Evolutionary conservation across 306 rosid species (phyloP).

Genomic region (Vicia villosa): DNA sequence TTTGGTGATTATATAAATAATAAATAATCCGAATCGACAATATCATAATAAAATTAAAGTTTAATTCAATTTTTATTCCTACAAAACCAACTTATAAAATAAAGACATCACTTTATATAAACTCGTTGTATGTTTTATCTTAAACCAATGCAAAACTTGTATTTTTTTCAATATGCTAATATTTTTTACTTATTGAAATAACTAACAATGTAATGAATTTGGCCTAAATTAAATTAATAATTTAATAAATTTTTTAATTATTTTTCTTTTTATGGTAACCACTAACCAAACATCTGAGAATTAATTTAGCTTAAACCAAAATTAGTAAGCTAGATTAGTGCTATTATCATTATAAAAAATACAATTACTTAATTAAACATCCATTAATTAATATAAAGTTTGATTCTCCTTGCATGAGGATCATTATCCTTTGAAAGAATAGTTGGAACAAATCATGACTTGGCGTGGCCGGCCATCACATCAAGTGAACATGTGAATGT

Average conservation of each 20-base stretch:
- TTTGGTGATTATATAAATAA: too few species aligned
- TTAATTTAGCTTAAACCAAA: not conserved
- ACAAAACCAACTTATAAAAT: too few species aligned
- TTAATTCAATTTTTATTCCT: too few species aligned
- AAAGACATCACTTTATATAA: too few species aligned
- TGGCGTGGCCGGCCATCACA: constrained; percentile 48
- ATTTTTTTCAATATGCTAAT: too few species aligned
- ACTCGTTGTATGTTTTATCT: too few species aligned
- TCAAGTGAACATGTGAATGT: constrained; percentile 36
- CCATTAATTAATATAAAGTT: constrained; percentile 21
- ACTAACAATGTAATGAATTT: too few species aligned
- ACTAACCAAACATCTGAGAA: constrained; percentile 36
- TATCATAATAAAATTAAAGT: too few species aligned
- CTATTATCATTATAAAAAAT: not conserved
- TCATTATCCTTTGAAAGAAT: constrained; percentile 2
- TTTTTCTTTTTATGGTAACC: not conserved
- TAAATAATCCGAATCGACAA: too few species aligned
- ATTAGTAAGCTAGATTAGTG: constrained; percentile 32
- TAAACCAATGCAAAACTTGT: too few species aligned
- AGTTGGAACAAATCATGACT: constrained; percentile 28
- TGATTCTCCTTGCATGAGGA: constrained; percentile 34
- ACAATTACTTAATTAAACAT: not conserved
- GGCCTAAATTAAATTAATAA: too few species aligned
- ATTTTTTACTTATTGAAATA: too few species aligned
- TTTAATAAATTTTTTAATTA: not conserved